A percentile compares a stretch with the other conserved stretches of the same genome.
These are phyloP conservation scores for Ostreobium quekettii DNA, from an alignment of 139 green algal species.

Conservation along the genomic window DNA sequence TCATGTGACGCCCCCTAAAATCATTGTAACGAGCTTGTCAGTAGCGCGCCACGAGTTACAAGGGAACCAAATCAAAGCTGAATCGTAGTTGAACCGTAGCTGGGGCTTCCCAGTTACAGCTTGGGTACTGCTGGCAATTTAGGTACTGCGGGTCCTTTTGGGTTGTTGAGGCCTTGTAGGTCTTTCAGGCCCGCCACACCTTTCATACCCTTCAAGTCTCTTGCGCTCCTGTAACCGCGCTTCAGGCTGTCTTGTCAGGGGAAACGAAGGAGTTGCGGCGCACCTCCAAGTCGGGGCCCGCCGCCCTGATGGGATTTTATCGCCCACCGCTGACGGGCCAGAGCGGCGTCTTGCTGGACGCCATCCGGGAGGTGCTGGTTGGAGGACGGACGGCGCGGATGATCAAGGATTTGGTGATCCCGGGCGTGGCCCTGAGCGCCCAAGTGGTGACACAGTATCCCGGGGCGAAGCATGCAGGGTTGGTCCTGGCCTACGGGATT, in stretches of 20 bases:
- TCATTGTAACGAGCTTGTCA: too few relatives aligned
- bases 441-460: conserved; percentile 39
- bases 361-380: conserved; percentile 22
- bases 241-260: neutral
- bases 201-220: too few relatives aligned
- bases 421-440: conserved; percentile 35
- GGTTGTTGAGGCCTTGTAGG: too few relatives aligned
- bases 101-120: too few relatives aligned
- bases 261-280: conserved; percentile 7
- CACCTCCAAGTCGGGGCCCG: conserved; percentile 38
- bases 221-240: too few relatives aligned
- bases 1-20: too few relatives aligned
- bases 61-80: too few relatives aligned
- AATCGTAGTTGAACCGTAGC: too few relatives aligned
- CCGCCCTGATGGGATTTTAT: conserved; percentile 56
- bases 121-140: too few relatives aligned
- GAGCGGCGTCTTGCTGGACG: conserved; percentile 29
- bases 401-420: conserved; percentile 39
- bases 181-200: too few relatives aligned
- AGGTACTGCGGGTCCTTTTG: too few relatives aligned
- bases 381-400: neutral
- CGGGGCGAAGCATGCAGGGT: conserved; percentile 45
- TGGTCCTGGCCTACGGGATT: conserved; percentile 28
- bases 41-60: too few relatives aligned
- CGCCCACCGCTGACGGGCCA: conserved; percentile 32